phyloP scores from a whole-genome alignment of 768 basidiomycete genomes.

The Rhodosporidiobolus odoratus region DNA sequence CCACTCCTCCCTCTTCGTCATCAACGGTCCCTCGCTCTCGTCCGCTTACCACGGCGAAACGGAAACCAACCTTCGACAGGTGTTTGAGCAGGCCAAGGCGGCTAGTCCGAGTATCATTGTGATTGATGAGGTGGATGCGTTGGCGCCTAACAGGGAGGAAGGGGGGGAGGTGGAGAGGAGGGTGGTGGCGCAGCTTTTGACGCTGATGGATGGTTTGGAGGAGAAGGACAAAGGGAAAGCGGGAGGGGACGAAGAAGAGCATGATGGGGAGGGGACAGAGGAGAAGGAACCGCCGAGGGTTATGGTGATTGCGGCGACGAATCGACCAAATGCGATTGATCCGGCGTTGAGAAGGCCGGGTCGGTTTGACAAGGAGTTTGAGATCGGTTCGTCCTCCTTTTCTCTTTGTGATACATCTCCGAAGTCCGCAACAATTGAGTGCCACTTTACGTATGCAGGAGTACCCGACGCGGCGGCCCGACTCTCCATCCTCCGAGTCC shows the following conservation, averaged over 20 bases:
- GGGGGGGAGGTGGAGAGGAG: slow-evolving; percentile 92
- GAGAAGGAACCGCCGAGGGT: slow-evolving; percentile 52
- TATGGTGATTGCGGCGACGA: slow-evolving; percentile 93
- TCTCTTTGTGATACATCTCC: background rate
- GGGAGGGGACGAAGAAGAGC: slow-evolving; percentile 39
- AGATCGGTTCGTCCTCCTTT: slow-evolving; percentile 62
- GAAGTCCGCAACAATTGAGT: background rate
- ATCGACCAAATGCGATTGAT: slow-evolving; percentile 90
- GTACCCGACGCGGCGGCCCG: slow-evolving; percentile 83
- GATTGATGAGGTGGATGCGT: slow-evolving; percentile 89
- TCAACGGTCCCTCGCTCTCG: slow-evolving; percentile 91
- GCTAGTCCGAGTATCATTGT: slow-evolving; percentile 88
- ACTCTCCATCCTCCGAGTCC: slow-evolving; percentile 74
- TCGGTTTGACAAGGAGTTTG: slow-evolving; percentile 88
- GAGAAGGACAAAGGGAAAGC: slow-evolving; percentile 54
- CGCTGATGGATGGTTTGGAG: slow-evolving; percentile 79
- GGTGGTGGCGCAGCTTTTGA: slow-evolving; percentile 89
- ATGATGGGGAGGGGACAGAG: slow-evolving; percentile 22
- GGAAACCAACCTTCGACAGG: slow-evolving; percentile 78
- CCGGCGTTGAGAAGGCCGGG: slow-evolving; percentile 85
- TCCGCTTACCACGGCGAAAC: slow-evolving; percentile 97
- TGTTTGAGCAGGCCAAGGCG: slow-evolving; percentile 75
- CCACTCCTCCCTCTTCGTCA: slow-evolving; percentile 76
- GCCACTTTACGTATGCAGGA: slow-evolving; percentile 52
- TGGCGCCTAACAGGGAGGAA: slow-evolving; percentile 85